These are phyloP conservation scores for Neurospora terricola DNA, from an alignment of 495 filamentous ascomycete genomes.

Conservation along the genomic window DNA sequence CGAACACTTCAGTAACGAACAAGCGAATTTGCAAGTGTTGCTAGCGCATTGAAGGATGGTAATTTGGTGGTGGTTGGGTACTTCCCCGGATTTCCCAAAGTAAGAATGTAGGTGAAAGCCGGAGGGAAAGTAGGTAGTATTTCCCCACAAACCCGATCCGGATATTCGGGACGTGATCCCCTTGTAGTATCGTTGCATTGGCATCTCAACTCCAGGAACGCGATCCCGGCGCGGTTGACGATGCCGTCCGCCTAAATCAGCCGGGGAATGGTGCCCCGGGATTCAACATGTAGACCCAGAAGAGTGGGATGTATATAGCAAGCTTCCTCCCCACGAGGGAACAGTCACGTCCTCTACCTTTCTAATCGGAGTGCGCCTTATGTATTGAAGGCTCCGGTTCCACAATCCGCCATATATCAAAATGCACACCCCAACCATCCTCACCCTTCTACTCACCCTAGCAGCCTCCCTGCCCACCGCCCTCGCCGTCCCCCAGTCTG, in stretches of 20 bases:
- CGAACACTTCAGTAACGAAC: background rate
- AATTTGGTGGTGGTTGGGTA: background rate
- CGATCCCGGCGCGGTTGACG: background rate
- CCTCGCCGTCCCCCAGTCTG: background rate
- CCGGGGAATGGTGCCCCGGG: background rate
- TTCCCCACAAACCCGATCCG: background rate
- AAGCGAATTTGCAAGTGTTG: background rate
- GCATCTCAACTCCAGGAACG: background rate
- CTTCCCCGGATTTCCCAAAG: background rate
- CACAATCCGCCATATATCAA: background rate
- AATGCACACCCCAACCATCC: background rate
- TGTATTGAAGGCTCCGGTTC: too few species aligned
- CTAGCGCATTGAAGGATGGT: background rate
- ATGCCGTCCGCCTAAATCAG: background rate
- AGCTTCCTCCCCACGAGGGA: background rate
- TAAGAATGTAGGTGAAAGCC: too few species aligned
- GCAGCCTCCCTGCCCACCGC: background rate
- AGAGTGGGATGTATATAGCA: background rate
- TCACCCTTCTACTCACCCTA: conserved; percentile 1
- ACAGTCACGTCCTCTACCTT: background rate
- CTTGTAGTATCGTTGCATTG: background rate
- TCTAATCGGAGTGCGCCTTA: background rate
- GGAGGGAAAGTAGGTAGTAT: background rate
- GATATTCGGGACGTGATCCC: background rate
- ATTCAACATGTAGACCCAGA: background rate